phyloP scores from a whole-genome alignment of 2,329 filamentous ascomycete species.

The Phaeoacremonium minimum region DNA sequence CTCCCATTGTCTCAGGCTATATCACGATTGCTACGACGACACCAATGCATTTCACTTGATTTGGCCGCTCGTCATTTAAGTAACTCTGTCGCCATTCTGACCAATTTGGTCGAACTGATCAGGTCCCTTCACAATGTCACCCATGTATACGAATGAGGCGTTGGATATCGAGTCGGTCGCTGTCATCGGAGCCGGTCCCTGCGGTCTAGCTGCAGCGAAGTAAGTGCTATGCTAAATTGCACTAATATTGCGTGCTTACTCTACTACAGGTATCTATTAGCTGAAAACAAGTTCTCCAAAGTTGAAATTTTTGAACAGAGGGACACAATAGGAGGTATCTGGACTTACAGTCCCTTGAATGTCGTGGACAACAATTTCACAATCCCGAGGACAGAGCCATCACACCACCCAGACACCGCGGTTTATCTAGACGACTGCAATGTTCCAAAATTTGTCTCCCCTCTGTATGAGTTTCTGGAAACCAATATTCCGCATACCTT shows the following conservation, averaged over 20 bases:
- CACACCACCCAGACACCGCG: slow-evolving; percentile 35
- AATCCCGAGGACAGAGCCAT: slow-evolving; percentile 21
- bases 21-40: too few relatives aligned
- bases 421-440: slow-evolving; percentile 17
- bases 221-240: slow-evolving; percentile 12
- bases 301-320: slow-evolving; percentile 71
- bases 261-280: slow-evolving; percentile 57
- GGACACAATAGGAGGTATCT: slow-evolving; percentile 60
- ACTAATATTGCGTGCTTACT: slow-evolving; percentile 1
- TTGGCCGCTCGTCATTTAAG: too few relatives aligned
- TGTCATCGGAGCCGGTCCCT: slow-evolving; percentile 70
- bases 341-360: slow-evolving; percentile 55
- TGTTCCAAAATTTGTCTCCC: slow-evolving; percentile 57
- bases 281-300: slow-evolving; percentile 56
- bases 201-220: slow-evolving; percentile 58
- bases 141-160: slow-evolving; percentile 9
- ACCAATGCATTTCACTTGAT: too few relatives aligned
- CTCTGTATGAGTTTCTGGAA: slow-evolving; percentile 66
- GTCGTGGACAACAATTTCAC: slow-evolving; percentile 13
- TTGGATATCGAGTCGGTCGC: slow-evolving; percentile 47
- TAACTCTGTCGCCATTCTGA: too few relatives aligned
- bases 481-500: slow-evolving; percentile 71
- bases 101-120: too few relatives aligned
- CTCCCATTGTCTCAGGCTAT: too few relatives aligned
- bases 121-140: slow-evolving; percentile 12